Evolutionary conservation across 129 eudicot species (phyloP).

Genomic region (Sambucus nigra): DNA sequence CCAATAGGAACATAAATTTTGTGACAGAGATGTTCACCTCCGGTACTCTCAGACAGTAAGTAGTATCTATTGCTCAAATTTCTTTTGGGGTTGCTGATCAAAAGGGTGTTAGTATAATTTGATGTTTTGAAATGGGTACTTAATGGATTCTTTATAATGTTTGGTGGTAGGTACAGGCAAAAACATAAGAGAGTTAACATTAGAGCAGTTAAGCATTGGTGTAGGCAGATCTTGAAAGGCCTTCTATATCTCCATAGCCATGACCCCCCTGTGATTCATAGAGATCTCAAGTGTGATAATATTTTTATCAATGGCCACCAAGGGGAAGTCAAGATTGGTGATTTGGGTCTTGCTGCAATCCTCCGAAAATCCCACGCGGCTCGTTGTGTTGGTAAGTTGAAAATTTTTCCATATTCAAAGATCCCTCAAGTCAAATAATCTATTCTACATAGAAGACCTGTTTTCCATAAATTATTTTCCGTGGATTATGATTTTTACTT

Average conservation of each 20-base stretch:
- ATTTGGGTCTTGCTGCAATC: conserved; percentile 88
- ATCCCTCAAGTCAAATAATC: neutral
- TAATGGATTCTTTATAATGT: neutral
- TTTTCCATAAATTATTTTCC: no score
- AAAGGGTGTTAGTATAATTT: neutral
- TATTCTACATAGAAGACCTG: no score
- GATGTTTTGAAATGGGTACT: neutral
- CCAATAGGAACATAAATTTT: conserved; percentile 72
- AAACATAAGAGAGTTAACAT: conserved; percentile 73
- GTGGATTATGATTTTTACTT: no score
- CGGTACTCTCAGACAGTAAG: conserved; percentile 98
- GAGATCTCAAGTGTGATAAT: conserved; percentile 90
- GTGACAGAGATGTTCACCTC: conserved; percentile 98
- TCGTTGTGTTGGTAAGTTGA: conserved; percentile 74
- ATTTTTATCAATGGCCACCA: conserved; percentile 83
- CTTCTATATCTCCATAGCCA: conserved; percentile 78
- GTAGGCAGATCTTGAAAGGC: conserved; percentile 80
- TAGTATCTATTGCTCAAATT: neutral
- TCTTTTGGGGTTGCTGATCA: neutral
- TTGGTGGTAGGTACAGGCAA: conserved; percentile 62
- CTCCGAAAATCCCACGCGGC: conserved; percentile 84
- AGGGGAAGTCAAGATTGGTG: conserved; percentile 98
- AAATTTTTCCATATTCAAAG: neutral
- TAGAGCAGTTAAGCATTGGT: conserved; percentile 87
- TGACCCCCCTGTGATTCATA: conserved; percentile 68